phyloP scores from a whole-genome alignment of 805 yeast genomes.

The Candida incommunis region DNA sequence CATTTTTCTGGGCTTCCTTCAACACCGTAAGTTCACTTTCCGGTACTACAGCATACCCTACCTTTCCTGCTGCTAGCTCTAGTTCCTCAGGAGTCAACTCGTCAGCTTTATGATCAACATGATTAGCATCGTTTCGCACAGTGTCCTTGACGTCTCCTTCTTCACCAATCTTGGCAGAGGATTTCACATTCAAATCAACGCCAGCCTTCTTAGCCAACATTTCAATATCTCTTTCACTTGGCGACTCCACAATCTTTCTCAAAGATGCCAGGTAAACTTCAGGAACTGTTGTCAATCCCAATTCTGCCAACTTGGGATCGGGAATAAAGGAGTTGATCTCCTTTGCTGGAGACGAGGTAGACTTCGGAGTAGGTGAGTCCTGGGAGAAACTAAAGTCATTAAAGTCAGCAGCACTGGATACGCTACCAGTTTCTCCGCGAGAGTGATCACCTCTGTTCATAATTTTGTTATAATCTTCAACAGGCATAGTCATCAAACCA shows the following conservation, averaged over 20 bases:
- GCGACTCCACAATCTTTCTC: constrained; percentile 18
- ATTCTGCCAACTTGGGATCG: neutral
- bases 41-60: constrained; percentile 4
- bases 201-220: constrained; percentile 14
- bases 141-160: constrained; percentile 1
- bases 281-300: constrained; percentile 17
- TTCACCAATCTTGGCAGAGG: neutral
- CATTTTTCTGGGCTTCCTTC: neutral
- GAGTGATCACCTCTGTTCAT: constrained; percentile 11
- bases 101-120: constrained; percentile 2
- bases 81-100: constrained; percentile 4
- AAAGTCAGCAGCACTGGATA: neutral
- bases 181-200: constrained; percentile 4
- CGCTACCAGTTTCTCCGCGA: neutral
- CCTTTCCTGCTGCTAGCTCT: constrained; percentile 2
- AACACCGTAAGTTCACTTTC: neutral
- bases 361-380: neutral
- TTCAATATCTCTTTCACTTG: constrained; percentile 16
- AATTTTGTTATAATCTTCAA: constrained; percentile 28
- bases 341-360: neutral
- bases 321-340: neutral
- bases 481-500: constrained; percentile 30
- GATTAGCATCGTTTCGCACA: neutral
- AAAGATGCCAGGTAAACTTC: constrained; percentile 17
- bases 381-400: neutral